Evolutionary conservation across 768 basidiomycete species (phyloP), one percentile per base, ranked within the genome.

Genomic region (Leccinellum luteum): DNA sequence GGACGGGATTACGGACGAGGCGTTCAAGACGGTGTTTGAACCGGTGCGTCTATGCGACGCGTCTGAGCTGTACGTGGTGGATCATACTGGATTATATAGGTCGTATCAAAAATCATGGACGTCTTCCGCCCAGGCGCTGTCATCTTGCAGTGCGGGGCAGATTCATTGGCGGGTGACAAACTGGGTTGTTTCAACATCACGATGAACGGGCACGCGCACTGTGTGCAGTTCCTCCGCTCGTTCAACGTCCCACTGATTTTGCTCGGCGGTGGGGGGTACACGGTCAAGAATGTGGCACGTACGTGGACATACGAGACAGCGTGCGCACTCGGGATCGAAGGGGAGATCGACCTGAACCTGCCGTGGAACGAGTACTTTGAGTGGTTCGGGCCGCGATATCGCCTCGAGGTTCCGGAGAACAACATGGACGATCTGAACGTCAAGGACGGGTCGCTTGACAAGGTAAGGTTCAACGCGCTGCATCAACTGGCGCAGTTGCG

Each of bases 251-350:
- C 96, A 0, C 79, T 95, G 48, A 91, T 98, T 63, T 79, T 98
- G 35, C 81, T 99, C 3, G 96, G 96, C 28, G 96, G 96, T 2
- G 96, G 96, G 15, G 96, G 96, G 3, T 99, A 98, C 73, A 98
- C 96, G 0, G 89, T 96, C 44, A 93, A 95, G 73, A 99, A 99
- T 67, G 38, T 41, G n/a, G n/a, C n/a, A n/a, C n/a, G n/a, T n/a
- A 85, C 89, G 34, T 99, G 96, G 96, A 87, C 94, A 30, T 96
- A 92, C 76, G 96, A 99, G 73, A 99, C 97, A 0, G 96, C 94
- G 1, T 90, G 95, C 66, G 92, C 93, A 21, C 81, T 94, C n/a
- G 95, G 92, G 2, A 81, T 90, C 47, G 89, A 94, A 67, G 77
- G 90, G 43, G 81, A 81, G 13, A 86, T 91, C 54, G 87, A 92